Evolutionary conservation across 1,139 yeast genomes (phyloP), one percentile per base, ranked within the genome.

Genomic region (Scheffersomyces titani): DNA sequence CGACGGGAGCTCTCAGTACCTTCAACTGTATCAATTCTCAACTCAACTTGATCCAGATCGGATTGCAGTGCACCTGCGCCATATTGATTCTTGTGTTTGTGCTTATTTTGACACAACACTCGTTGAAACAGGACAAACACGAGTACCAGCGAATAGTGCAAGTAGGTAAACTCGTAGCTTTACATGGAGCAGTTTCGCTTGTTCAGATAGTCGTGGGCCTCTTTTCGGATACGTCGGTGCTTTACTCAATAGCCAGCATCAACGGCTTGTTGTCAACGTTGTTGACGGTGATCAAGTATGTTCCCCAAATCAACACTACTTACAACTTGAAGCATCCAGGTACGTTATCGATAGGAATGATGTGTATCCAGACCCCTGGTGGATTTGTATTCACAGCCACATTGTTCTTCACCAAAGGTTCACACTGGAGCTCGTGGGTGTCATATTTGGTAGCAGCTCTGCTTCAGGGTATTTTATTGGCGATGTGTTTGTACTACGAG

Each of bases 361-460:
- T 92, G 94, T 76, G 87, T 55, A 82, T 92, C 61, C 97, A 92
- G 69, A 90, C 96, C 19, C 97, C 97, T 0, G 97, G 97, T 16
- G 97, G 97, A 24, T 88, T 84, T 63, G 60, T 90, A 2, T 91
- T 94, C 87, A 84, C 96, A 0, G 80, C 85, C 18, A 86, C 91
- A 2, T 74, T 92, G 55, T 88, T 85, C 56, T 73, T 84, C 58
- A 84, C 93, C 52, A 89, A 89, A 51, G 96, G 92, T 1, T 85
- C 94, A 1, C 85, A 85, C 60, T 91, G 97, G 97, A 89, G 96
- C 63, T 86, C 93, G 6, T 91, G 96, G 96, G 71, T 90, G 44
- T 90, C 96, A 5, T 89, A 88, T 65, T 79, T 90, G 53, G 82
- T 88, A 0, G 93, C 96, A 0, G 94, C 94, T 0, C 63, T 75